Conservation (phyloP, 2,329 filamentous ascomycete species). For the Monosporascus sp. region DNA sequence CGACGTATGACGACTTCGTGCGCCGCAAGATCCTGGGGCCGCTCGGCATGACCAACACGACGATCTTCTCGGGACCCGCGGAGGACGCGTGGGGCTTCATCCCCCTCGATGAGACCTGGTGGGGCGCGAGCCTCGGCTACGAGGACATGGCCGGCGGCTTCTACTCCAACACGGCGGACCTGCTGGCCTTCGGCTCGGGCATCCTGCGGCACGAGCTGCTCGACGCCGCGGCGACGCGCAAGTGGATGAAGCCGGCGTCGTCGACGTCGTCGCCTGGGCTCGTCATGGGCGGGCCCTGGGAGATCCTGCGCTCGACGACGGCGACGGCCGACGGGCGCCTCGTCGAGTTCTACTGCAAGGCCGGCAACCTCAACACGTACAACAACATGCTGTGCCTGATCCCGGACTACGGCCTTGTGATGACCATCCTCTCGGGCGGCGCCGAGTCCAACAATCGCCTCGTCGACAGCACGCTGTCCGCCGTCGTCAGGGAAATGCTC, state of each 20-base stretch:
- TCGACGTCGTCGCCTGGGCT: constrained; percentile 23
- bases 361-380: constrained; percentile 26
- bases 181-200: constrained; percentile 18
- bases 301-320: constrained; percentile 26
- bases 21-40: constrained; percentile 16
- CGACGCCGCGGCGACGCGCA: constrained; percentile 16
- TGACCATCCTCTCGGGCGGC: constrained; percentile 21
- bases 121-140: constrained; percentile 19
- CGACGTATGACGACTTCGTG: constrained; percentile 17
- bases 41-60: constrained; percentile 19
- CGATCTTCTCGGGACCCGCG: constrained; percentile 15
- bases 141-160: constrained; percentile 22
- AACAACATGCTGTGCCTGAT: constrained; percentile 25
- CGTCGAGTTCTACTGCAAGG: constrained; percentile 29
- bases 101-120: constrained; percentile 17
- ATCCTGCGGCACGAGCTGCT: constrained; percentile 20
- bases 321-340: constrained; percentile 23
- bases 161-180: constrained; percentile 24
- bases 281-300: constrained; percentile 29
- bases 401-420: constrained; percentile 27
- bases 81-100: constrained; percentile 19
- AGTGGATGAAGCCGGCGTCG: constrained; percentile 24
- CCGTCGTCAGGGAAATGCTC: constrained; percentile 29
- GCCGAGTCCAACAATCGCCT: constrained; percentile 15
- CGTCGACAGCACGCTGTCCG: constrained; percentile 16